A percentile compares a stretch with the other conserved stretches of the same genome.
phyloP scores from a whole-genome alignment of 2,329 filamentous ascomycete genomes.

The Ophiostoma sp. region DNA sequence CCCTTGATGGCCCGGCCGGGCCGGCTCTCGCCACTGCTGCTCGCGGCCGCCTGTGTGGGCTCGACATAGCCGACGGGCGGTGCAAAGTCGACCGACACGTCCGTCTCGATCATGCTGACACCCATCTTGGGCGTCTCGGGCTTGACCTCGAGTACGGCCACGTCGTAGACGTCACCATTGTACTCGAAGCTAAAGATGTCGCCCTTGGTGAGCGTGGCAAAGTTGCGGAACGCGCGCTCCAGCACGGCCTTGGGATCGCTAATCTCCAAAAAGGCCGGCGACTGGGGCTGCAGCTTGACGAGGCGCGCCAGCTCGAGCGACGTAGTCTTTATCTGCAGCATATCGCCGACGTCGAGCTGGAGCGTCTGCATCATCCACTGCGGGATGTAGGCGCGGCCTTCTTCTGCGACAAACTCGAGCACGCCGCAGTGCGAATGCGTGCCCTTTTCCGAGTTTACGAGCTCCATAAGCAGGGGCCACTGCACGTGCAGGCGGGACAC shows the following conservation, averaged over 20 bases:
- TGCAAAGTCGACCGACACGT: conserved; percentile 94
- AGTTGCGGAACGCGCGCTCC: conserved; percentile 93
- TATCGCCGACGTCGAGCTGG: conserved; percentile 81
- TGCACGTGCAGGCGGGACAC: conserved; percentile 93
- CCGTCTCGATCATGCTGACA: conserved; percentile 93
- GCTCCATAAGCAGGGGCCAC: conserved; percentile 94
- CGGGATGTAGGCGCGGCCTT: conserved; percentile 91
- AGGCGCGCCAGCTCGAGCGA: conserved; percentile 84
- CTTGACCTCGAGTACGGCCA: conserved; percentile 90
- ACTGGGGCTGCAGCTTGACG: conserved; percentile 96
- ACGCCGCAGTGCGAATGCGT: conserved; percentile 89
- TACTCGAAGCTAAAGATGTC: conserved; percentile 96
- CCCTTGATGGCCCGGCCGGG: conserved; percentile 71
- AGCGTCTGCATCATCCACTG: conserved; percentile 98
- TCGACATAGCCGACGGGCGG: conserved; percentile 92
- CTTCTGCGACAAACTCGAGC: conserved; percentile 93
- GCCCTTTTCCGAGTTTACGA: conserved; percentile 78
- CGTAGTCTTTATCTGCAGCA: conserved; percentile 92
- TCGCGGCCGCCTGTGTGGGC: conserved; percentile 41
- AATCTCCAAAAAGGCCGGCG: conserved; percentile 89
- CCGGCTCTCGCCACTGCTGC: conserved; percentile 21
- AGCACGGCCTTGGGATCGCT: conserved; percentile 95
- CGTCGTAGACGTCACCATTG: conserved; percentile 89
- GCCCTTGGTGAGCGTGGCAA: conserved; percentile 85
- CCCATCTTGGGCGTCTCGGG: conserved; percentile 76